Evolutionary conservation across 768 basidiomycete species (phyloP).

Genomic region (Pholiota microspora): DNA sequence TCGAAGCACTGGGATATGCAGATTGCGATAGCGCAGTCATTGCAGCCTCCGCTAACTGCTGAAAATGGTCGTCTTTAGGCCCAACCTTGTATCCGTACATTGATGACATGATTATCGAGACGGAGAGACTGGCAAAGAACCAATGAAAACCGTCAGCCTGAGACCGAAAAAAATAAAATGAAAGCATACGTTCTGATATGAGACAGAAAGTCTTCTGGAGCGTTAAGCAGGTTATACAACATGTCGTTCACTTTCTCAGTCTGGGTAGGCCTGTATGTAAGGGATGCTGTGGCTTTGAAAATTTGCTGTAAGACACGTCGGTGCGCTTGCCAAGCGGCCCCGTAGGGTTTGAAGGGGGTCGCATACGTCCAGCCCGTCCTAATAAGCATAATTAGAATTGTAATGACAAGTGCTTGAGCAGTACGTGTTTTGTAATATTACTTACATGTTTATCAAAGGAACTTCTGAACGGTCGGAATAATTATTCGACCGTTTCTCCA

Average conservation of each 20-base stretch:
- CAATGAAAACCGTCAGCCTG: neutral
- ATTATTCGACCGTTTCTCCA: slow-evolving; percentile 10
- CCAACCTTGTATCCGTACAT: slow-evolving; percentile 32
- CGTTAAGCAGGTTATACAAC: slow-evolving; percentile 23
- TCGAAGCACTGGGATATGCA: slow-evolving; percentile 8
- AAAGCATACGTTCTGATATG: slow-evolving; percentile 14
- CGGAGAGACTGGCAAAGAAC: slow-evolving; percentile 25
- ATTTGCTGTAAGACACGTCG: slow-evolving; percentile 33
- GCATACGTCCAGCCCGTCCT: slow-evolving; percentile 35
- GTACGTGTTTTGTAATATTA: neutral
- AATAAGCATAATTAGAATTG: too few species aligned
- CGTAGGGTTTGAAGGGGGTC: slow-evolving; percentile 30
- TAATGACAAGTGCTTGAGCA: neutral
- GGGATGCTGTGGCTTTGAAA: slow-evolving; percentile 23
- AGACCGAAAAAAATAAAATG: neutral
- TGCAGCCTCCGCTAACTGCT: slow-evolving; percentile 18
- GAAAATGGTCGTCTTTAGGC: slow-evolving; percentile 21
- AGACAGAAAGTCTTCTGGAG: slow-evolving; percentile 12
- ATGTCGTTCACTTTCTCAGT: slow-evolving; percentile 27
- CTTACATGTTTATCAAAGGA: slow-evolving; percentile 7
- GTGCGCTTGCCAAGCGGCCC: slow-evolving; percentile 31
- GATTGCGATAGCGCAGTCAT: slow-evolving; percentile 16
- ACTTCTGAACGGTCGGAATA: slow-evolving; percentile 6
- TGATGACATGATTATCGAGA: slow-evolving; percentile 30
- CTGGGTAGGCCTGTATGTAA: slow-evolving; percentile 27